Percentiles rank a stretch among this genome's conserved stretches.
phyloP scores from a whole-genome alignment of 1,139 yeast species.

The Meyerozyma guilliermondii region DNA sequence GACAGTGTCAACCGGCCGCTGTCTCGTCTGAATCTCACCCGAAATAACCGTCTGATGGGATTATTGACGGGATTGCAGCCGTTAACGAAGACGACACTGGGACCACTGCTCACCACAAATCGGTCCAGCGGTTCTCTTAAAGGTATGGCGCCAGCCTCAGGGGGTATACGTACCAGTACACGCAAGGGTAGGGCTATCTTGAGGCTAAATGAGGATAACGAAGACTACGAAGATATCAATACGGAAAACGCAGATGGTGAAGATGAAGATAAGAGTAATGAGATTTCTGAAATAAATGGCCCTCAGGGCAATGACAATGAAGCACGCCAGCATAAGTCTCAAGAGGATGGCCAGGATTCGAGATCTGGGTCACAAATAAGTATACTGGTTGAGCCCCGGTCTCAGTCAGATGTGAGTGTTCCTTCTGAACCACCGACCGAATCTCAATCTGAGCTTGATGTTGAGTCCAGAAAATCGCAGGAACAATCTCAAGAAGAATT shows the following conservation, averaged over 20 bases:
- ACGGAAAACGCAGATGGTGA: conserved; percentile 3
- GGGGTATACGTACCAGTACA: conserved; percentile 20
- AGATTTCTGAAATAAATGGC: neutral
- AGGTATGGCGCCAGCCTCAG: neutral
- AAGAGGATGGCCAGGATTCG: too few relatives aligned
- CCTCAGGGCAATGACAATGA: neutral
- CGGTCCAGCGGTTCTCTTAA: neutral
- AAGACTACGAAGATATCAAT: conserved; percentile 9
- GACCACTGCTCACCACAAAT: neutral
- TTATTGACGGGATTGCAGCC: conserved; percentile 36
- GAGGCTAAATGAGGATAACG: conserved; percentile 23
- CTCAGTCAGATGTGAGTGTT: neutral
- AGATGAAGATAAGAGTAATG: neutral
- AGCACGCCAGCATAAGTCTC: too few relatives aligned
- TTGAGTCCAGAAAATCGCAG: neutral
- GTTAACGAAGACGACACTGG: conserved; percentile 27
- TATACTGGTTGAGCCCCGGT: neutral
- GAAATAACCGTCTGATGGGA: conserved; percentile 35
- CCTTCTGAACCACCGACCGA: neutral
- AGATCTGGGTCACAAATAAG: neutral
- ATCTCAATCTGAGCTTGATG: neutral
- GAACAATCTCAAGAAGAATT: neutral
- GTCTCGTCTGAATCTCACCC: conserved; percentile 20
- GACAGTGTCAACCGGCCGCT: conserved; percentile 31
- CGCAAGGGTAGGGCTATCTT: conserved; percentile 39